Conservation (phyloP, 2,329 filamentous ascomycete genomes). For the Bisporella sp. region DNA sequence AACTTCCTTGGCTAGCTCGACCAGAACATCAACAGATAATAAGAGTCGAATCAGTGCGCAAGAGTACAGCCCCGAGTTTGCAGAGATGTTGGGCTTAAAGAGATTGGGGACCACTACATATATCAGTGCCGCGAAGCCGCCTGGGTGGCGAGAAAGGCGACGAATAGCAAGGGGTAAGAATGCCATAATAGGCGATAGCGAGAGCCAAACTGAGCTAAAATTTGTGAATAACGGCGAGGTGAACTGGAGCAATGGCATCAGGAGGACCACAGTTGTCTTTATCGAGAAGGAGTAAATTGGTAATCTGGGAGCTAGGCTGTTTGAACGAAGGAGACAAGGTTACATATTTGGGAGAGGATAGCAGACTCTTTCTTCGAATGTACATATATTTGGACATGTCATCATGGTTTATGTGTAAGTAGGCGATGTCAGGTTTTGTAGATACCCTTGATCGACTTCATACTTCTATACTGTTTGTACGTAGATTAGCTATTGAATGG, state of each 20-base stretch:
- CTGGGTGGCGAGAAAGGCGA: not conserved
- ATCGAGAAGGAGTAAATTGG: not conserved
- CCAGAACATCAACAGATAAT: constrained; percentile 2
- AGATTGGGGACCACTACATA: constrained; percentile 17
- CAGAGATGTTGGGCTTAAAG: constrained; percentile 18
- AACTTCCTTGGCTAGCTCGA: not conserved
- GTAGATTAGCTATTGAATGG: too few relatives aligned
- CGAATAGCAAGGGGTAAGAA: constrained; percentile 1
- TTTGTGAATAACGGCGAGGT: not conserved
- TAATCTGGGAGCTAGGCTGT: not conserved
- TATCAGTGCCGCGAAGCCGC: constrained; percentile 13
- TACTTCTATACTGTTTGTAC: too few relatives aligned
- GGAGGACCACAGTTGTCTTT: not conserved
- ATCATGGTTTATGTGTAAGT: too few relatives aligned
- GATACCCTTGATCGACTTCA: too few relatives aligned
- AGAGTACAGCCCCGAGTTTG: constrained; percentile 20
- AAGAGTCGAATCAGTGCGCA: constrained; percentile 8
- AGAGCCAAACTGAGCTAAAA: constrained; percentile 16
- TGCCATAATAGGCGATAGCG: not conserved
- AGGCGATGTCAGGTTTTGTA: too few relatives aligned
- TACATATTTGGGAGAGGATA: too few relatives aligned
- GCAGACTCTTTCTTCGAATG: too few relatives aligned
- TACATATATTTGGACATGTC: too few relatives aligned
- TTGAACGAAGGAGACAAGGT: too few relatives aligned
- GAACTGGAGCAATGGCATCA: not conserved